phyloP scores from a whole-genome alignment of 2,329 filamentous ascomycete species.

The Phoma sp. region DNA sequence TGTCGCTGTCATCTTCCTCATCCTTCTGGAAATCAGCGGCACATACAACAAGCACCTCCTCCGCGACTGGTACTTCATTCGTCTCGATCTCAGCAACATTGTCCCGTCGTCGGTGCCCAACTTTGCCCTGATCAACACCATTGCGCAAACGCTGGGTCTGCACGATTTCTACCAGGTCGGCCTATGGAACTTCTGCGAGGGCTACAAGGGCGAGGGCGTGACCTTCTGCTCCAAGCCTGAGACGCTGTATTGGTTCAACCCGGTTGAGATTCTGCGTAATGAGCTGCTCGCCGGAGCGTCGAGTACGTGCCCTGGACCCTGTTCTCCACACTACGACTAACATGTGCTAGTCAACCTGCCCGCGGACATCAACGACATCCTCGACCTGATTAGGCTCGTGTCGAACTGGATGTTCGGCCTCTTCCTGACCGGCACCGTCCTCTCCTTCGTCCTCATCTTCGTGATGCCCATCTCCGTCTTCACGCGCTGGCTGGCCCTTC shows the following conservation, averaged over 20 bases:
- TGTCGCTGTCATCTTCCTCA: constrained; percentile 76
- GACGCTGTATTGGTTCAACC: constrained; percentile 88
- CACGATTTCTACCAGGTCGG: constrained; percentile 96
- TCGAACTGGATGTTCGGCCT: constrained; percentile 89
- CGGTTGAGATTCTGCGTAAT: constrained; percentile 77
- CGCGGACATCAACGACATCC: constrained; percentile 72
- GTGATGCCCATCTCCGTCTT: constrained; percentile 61
- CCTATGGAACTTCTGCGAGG: constrained; percentile 91
- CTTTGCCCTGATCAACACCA: constrained; percentile 79
- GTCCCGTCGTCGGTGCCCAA: constrained; percentile 76
- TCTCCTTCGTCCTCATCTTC: constrained; percentile 77
- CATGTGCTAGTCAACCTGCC: constrained; percentile 71
- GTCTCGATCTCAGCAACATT: constrained; percentile 81
- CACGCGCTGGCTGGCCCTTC: constrained; percentile 65
- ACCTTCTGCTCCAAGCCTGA: constrained; percentile 75
- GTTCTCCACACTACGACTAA: constrained; percentile 4
- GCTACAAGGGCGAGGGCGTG: constrained; percentile 76
- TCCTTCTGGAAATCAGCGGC: constrained; percentile 82
- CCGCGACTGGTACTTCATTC: constrained; percentile 80
- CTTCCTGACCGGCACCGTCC: constrained; percentile 74
- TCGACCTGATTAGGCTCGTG: constrained; percentile 74
- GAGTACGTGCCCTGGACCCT: constrained; percentile 55
- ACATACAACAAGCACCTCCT: constrained; percentile 67
- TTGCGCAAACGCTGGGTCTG: constrained; percentile 82
- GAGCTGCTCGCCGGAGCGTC: constrained; percentile 83